Evolutionary conservation across 75 land plant genomes (phyloP).

Genomic region (Isoetes taiwanensis): DNA sequence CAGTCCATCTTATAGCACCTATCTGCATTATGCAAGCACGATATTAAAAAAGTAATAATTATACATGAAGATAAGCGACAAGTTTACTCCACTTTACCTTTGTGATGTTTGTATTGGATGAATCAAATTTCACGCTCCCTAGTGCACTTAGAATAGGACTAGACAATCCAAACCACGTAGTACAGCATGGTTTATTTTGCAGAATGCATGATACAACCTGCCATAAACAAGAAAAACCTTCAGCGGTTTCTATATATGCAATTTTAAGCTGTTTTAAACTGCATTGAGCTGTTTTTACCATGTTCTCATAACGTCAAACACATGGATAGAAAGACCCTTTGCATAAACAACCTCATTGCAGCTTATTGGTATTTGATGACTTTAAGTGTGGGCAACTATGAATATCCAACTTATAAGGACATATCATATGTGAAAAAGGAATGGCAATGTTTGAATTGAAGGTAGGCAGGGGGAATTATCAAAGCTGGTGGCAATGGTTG

Average conservation of each 20-base stretch:
- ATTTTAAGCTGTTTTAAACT: neutral
- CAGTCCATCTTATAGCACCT: constrained; percentile 29
- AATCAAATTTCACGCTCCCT: constrained; percentile 24
- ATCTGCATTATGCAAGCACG: constrained; percentile 13
- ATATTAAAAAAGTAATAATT: neutral
- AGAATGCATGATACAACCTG: constrained; percentile 21
- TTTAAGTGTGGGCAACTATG: too few species aligned
- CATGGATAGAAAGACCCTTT: too few species aligned
- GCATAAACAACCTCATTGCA: too few species aligned
- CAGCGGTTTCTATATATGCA: too few species aligned
- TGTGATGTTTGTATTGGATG: constrained; percentile 18
- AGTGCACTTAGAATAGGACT: constrained; percentile 21
- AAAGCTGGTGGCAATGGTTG: too few species aligned
- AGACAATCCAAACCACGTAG: constrained; percentile 30
- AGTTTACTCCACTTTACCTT: constrained; percentile 9
- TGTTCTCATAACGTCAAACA: too few species aligned
- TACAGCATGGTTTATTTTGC: constrained; percentile 20
- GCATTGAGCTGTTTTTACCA: too few species aligned
- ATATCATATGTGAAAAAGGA: neutral
- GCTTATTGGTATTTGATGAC: too few species aligned
- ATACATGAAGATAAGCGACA: neutral
- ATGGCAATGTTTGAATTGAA: too few species aligned
- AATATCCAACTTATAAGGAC: too few species aligned
- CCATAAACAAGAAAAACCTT: neutral
- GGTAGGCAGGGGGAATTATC: too few species aligned